phyloP scores from a whole-genome alignment of 1,139 yeast species.

The Diutina rugosa region DNA sequence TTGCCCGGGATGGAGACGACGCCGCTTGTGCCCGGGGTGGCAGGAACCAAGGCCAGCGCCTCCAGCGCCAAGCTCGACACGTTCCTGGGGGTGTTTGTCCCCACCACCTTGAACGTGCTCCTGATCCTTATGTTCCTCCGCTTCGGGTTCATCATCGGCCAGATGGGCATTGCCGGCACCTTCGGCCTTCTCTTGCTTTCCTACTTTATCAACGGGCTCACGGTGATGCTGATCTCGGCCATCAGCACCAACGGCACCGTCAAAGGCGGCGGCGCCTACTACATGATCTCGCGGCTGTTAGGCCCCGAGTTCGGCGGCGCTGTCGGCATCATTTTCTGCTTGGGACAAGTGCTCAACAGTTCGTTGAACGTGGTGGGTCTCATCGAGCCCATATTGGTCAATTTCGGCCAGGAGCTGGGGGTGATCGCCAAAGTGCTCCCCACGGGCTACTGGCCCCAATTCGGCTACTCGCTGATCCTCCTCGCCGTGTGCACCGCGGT shows the following conservation, averaged over 20 bases:
- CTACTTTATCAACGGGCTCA: conserved; percentile 51
- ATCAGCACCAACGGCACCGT: conserved; percentile 78
- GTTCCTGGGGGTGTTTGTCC: conserved; percentile 66
- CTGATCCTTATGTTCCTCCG: conserved; percentile 71
- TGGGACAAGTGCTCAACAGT: conserved; percentile 66
- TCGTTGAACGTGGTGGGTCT: conserved; percentile 74
- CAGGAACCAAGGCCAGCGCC: neutral
- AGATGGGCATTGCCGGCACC: conserved; percentile 61
- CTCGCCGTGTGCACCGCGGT: conserved; percentile 63
- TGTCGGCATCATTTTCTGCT: conserved; percentile 62
- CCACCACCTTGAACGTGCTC: conserved; percentile 64
- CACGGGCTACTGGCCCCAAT: conserved; percentile 43
- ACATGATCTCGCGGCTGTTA: conserved; percentile 65
- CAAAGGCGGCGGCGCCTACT: conserved; percentile 76
- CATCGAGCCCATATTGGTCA: conserved; percentile 58
- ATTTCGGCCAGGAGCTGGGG: conserved; percentile 50
- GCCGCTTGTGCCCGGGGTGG: neutral
- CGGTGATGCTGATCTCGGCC: conserved; percentile 65
- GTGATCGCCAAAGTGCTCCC: conserved; percentile 35
- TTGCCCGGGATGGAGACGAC: neutral
- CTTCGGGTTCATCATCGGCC: conserved; percentile 71
- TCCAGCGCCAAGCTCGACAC: conserved; percentile 43
- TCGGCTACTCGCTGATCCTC: conserved; percentile 52
- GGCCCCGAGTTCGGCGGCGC: conserved; percentile 85
- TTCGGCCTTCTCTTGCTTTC: conserved; percentile 44